Conservation (phyloP, 805 yeast genomes). For the Cyberlindnera lachancei region DNA sequence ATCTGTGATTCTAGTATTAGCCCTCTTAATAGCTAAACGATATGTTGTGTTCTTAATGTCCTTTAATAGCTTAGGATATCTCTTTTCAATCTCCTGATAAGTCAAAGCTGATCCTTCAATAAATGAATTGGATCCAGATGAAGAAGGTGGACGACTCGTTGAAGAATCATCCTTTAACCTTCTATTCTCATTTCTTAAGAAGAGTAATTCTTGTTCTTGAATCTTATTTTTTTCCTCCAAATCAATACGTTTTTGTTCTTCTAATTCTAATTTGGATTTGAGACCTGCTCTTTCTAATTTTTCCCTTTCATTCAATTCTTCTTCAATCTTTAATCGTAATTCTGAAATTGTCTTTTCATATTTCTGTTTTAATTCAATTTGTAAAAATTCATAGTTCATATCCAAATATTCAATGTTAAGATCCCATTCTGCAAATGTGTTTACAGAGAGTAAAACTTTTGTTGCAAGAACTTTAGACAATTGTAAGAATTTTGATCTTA, state of each 20-base stretch:
- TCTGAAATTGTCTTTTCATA: conserved; percentile 1
- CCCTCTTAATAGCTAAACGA: conserved; percentile 5
- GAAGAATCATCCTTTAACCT: conserved; percentile 4
- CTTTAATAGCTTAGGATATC: conserved; percentile 4
- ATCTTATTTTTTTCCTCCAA: neutral
- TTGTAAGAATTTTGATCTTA: conserved; percentile 3
- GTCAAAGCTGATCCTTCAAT: conserved; percentile 1
- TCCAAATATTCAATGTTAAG: conserved; percentile 6
- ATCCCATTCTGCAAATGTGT: conserved; percentile 1
- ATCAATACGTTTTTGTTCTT: conserved; percentile 1
- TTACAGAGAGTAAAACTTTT: conserved; percentile 4
- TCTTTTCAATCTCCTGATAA: conserved; percentile 6
- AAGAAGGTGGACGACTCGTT: no score
- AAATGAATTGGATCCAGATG: no score
- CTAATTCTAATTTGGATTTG: neutral
- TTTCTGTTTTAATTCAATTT: neutral
- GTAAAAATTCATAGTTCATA: conserved; percentile 3
- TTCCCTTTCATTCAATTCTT: conserved; percentile 1
- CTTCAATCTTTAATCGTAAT: conserved; percentile 2
- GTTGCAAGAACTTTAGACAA: conserved; percentile 5
- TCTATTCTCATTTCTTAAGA: conserved; percentile 1
- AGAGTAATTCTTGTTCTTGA: conserved; percentile 1
- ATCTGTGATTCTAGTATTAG: conserved; percentile 4
- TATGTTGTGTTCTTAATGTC: conserved; percentile 4
- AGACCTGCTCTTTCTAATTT: neutral